Evolutionary conservation across 2,329 filamentous ascomycete genomes (phyloP), one percentile per base, ranked within the genome.

Genomic region (Sphaerulina vaccinii): DNA sequence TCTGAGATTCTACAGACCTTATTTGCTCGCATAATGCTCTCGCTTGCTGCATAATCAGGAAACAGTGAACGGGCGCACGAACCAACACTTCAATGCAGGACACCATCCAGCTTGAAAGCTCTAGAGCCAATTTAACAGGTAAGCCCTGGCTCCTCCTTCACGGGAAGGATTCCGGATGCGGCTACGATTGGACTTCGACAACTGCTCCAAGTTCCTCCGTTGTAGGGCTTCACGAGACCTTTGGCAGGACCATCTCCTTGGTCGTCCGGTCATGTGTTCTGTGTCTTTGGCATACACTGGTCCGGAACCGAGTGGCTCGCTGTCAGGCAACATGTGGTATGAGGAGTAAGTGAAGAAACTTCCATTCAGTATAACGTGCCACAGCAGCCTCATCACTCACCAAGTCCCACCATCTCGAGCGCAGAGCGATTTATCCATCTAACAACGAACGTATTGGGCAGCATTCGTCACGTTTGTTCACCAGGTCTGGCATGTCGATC

Each of bases 121-220:
- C 5, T 13, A 2, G 1, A 32, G 1, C 27, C n/a, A 13, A 11
- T 7, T 13, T 10, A 13, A 32, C 10, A 9, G 27, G 27, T 32
- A 32, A 42, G 39, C 21, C 47, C 37, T 42, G 22, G 24, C 8
- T 21, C 32, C 19, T 42, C 13, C n/a, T 15, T 9, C 10, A 24
- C 47, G 37, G 47, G 47, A 49, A 36, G 47, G 37, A 49, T 49
- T 35, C 27, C 27, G 16, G 38, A 29, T 32, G 38, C 47, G 24
- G 11, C 44, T 27, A 22, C 47, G 37, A 42, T 33, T 41, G 37
- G 46, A 41, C 21, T 15, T 27, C 8, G 18, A 37, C 35, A 16
- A 9, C 35, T 19, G n/a, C n/a, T 37, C 5, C 35, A 16, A 15
- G 9, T 37, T 16, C 15, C 9, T 9, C 35, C 16, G n/a, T 37